These are phyloP conservation scores for Lecanicillium sp. DNA, from an alignment of 2,329 filamentous ascomycete species.

Conservation along the genomic window DNA sequence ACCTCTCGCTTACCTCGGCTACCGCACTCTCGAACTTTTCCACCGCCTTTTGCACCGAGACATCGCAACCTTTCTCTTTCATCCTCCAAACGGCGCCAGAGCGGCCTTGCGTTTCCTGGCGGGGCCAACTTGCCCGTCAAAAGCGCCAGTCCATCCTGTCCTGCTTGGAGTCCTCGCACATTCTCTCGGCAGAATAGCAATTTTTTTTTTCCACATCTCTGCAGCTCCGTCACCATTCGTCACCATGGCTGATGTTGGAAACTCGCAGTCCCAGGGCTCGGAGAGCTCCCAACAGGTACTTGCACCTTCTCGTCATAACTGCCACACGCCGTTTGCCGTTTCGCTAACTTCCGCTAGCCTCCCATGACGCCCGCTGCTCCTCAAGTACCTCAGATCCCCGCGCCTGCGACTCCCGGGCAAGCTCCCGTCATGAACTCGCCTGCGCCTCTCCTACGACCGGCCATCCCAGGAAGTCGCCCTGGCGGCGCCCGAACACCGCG, in stretches of 20 bases:
- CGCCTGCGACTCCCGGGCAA: constrained; percentile 28
- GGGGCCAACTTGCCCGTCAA: constrained; percentile 5
- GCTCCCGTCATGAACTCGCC: constrained; percentile 64
- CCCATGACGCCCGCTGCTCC: constrained; percentile 19
- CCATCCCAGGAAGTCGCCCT: constrained; percentile 64
- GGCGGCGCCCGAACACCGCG: constrained; percentile 63
- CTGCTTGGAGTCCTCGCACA: not conserved
- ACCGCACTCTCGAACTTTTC: not conserved
- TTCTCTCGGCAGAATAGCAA: not conserved
- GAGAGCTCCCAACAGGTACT: constrained; percentile 14
- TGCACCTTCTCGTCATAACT: not conserved
- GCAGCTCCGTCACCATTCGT: constrained; percentile 15
- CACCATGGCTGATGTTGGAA: constrained; percentile 23
- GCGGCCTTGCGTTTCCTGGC: constrained; percentile 3
- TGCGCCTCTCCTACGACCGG: constrained; percentile 75
- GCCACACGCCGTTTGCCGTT: not conserved
- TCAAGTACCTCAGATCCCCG: constrained; percentile 23
- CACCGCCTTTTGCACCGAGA: too few species aligned
- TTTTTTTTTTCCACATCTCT: not conserved
- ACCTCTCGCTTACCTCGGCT: not conserved
- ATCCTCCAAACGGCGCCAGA: not conserved
- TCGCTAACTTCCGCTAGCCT: constrained; percentile 4
- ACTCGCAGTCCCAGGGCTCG: constrained; percentile 18
- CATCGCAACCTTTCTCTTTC: not conserved
- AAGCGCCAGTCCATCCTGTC: not conserved